These are phyloP conservation scores for Neofusicoccum ribis DNA, from an alignment of 2,329 filamentous ascomycete species.

Conservation along the genomic window DNA sequence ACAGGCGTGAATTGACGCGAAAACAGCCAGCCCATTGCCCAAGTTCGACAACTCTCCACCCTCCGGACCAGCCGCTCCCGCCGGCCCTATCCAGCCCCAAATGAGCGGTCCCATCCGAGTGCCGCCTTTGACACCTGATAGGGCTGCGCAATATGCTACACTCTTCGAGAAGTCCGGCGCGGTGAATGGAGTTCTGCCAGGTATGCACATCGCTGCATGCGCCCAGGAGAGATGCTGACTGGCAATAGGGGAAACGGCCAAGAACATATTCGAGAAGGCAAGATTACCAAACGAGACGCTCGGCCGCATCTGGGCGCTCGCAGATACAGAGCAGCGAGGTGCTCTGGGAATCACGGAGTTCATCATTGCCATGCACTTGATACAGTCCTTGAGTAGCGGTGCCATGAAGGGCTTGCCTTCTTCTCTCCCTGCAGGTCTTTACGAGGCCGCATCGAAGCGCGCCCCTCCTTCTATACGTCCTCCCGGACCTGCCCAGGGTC, in stretches of 20 bases:
- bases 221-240: slow-evolving; percentile 7
- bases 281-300: slow-evolving; percentile 85
- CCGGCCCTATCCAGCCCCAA: slow-evolving; percentile 44
- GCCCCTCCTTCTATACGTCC: slow-evolving; percentile 46
- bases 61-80: slow-evolving; percentile 51
- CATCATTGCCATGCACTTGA: slow-evolving; percentile 95
- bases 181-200: slow-evolving; percentile 72
- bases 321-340: slow-evolving; percentile 90
- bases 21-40: slow-evolving; percentile 73
- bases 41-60: slow-evolving; percentile 75
- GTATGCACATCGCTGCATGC: slow-evolving; percentile 34
- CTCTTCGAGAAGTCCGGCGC: slow-evolving; percentile 88
- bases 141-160: slow-evolving; percentile 83
- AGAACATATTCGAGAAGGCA: slow-evolving; percentile 93
- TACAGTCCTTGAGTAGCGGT: slow-evolving; percentile 87
- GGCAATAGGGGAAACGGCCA: slow-evolving; percentile 72
- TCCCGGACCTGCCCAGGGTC: slow-evolving; percentile 53
- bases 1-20: slow-evolving; percentile 17
- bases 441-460: slow-evolving; percentile 80
- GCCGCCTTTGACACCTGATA: slow-evolving; percentile 82
- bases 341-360: slow-evolving; percentile 87
- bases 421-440: slow-evolving; percentile 79
- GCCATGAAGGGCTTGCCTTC: slow-evolving; percentile 76
- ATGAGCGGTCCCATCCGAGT: slow-evolving; percentile 70
- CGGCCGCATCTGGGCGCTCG: slow-evolving; percentile 93